phyloP scores from a whole-genome alignment of 2,329 filamentous ascomycete species.

The Chaetomiaceae sp. region DNA sequence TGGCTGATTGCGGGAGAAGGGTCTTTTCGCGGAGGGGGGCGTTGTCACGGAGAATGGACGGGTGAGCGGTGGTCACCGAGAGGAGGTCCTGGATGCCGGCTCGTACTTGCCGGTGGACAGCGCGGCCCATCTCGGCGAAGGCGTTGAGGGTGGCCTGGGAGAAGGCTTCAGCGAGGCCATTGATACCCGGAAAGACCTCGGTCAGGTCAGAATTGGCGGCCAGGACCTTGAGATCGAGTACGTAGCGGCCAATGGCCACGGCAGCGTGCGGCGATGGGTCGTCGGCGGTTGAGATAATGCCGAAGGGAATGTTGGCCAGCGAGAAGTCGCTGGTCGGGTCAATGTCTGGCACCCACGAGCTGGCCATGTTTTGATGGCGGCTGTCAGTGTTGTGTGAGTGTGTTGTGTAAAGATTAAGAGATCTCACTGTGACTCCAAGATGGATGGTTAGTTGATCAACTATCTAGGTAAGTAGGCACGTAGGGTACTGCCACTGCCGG shows the following conservation, averaged over 20 bases:
- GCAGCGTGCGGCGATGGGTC: conserved; percentile 48
- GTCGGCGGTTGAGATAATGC: conserved; percentile 59
- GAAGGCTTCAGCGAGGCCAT: conserved; percentile 23
- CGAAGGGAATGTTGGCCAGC: conserved; percentile 71
- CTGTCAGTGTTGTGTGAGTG: too few relatives aligned
- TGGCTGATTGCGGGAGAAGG: conserved; percentile 55
- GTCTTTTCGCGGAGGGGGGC: conserved; percentile 50
- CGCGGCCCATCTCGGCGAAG: conserved; percentile 68
- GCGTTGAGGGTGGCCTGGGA: conserved; percentile 39
- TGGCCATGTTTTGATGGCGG: too few relatives aligned
- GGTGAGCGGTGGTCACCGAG: conserved; percentile 52
- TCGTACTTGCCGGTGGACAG: conserved; percentile 64
- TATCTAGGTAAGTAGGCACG: too few relatives aligned
- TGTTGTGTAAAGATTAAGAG: too few relatives aligned
- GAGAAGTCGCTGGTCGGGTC: conserved; percentile 61
- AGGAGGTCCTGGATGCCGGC: conserved; percentile 66
- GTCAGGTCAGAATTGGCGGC: conserved; percentile 56
- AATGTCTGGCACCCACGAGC: conserved; percentile 29
- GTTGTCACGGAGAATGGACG: conserved; percentile 61
- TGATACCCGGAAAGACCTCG: conserved; percentile 22
- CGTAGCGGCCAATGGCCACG: conserved; percentile 64
- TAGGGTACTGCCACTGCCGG: not conserved
- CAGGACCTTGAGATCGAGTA: conserved; percentile 62
- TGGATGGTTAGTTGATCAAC: not conserved
- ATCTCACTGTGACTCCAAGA: not conserved